A percentile compares a stretch with the other conserved stretches of the same genome.
Conservation (phyloP, 352 stramenopile genomes). For the Blastocystis sp. region DNA sequence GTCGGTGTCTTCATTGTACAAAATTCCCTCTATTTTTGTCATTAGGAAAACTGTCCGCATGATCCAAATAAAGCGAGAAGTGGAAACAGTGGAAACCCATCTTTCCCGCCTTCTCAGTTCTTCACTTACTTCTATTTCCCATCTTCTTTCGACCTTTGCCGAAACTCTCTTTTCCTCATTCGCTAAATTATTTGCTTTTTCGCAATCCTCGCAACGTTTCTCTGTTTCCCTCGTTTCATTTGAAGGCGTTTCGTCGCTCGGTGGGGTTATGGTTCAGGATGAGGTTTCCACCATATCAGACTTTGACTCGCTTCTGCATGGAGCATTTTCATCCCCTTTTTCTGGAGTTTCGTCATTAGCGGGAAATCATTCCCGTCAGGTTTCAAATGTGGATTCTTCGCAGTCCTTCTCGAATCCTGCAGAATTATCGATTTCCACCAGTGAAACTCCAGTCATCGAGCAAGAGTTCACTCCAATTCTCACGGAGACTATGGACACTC, state of each 20-base stretch:
- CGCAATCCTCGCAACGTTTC: not conserved
- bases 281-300: not conserved
- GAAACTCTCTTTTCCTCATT: not conserved
- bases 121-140: not conserved
- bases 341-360: not conserved
- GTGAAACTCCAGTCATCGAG: not conserved
- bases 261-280: not conserved
- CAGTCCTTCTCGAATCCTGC: not conserved
- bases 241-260: not conserved
- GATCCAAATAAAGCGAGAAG: not conserved
- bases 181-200: not conserved
- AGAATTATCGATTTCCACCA: not conserved
- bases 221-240: not conserved
- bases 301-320: not conserved
- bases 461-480: not conserved
- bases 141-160: not conserved
- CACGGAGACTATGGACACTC: not conserved
- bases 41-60: not conserved
- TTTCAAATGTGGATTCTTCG: not conserved
- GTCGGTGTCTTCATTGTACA: not conserved
- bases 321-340: not conserved
- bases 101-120: not conserved
- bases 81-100: not conserved
- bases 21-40: too few relatives aligned
- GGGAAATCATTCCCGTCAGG: not conserved